Evolutionary conservation across 331 rosid species (phyloP).

Genomic region (Quercus phellos): DNA sequence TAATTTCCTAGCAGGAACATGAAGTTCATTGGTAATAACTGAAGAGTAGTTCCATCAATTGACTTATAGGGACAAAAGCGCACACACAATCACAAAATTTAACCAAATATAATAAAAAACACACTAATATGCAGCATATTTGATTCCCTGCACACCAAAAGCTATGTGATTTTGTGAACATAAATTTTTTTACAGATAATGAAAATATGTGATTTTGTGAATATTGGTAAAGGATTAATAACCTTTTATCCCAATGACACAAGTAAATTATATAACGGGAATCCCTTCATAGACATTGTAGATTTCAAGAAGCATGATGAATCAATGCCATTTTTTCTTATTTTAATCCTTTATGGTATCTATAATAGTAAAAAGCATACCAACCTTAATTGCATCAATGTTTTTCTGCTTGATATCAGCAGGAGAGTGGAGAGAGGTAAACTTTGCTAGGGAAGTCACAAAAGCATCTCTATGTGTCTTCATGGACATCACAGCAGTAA

Average conservation of each 20-base stretch:
- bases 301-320: neutral
- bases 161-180: neutral
- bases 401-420: conserved; percentile 96
- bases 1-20: neutral
- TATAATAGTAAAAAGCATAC: conserved; percentile 26
- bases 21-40: neutral
- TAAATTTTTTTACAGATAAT: too few relatives aligned
- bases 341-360: conserved; percentile 14
- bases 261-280: neutral
- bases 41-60: neutral
- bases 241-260: neutral
- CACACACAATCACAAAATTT: neutral
- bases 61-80: neutral
- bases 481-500: conserved; percentile 94
- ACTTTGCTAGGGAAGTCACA: conserved; percentile 95
- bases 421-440: conserved; percentile 94
- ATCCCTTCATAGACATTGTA: neutral
- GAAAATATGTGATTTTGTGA: neutral
- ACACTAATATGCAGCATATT: neutral
- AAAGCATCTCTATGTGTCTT: conserved; percentile 98
- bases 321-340: conserved; percentile 3
- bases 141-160: neutral
- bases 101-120: neutral
- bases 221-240: neutral
- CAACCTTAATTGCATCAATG: conserved; percentile 90